Base-by-base conservation (phyloP, 2,329 filamentous ascomycete species). In the Chalaropsis thielavioides region DNA sequence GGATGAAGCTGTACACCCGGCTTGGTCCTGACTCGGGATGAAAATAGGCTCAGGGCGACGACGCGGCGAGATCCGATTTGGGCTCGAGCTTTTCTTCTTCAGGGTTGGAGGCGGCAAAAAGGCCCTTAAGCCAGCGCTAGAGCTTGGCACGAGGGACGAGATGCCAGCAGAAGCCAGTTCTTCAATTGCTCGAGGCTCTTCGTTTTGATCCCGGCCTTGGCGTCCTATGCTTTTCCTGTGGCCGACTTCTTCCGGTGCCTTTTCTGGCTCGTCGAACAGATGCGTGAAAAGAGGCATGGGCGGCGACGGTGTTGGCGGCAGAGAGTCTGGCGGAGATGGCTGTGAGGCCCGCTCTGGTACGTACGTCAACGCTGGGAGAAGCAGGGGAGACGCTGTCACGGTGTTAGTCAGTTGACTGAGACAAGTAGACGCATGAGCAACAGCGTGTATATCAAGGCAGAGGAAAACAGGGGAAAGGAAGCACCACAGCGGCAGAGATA, bases 41-140 rank as follows among this genome's bases (percentile, higher is more conserved):
- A 63, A 43, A 63, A 63, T 63, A 24, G 62, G 43, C 24, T 63
- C 43, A 2, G 64, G 58, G 6, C 43, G 64, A 24, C 56, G 44
- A 54, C 43, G 59, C 24, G 49, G n/a, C 5, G 43, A 43, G n/a
- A 35, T 49, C 6, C 35, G 38, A 7, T 35, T 63, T 1, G 62
- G 27, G 54, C 31, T 58, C 17, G 54, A 35, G 11, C 11, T 58
- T 2, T 13, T 58, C 8, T 19, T 43, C 22, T 56, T 35, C 35
- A 54, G 40, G n/a, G 17, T 46, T 49, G 60, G 60, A 10, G 41
- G 60, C 5, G 59, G 59, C 38, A 61, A 19, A 61, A 19, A 51
- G 17, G 46, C 22, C 10, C 54, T 38, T 5, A 38, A n/a, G 54
- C 13, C 22, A 17, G 43, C 43, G 8, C 17, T 3, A 6, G 31